These are phyloP conservation scores for Coprinellus aureogranulatus DNA, from an alignment of 768 basidiomycete species.

Conservation along the genomic window DNA sequence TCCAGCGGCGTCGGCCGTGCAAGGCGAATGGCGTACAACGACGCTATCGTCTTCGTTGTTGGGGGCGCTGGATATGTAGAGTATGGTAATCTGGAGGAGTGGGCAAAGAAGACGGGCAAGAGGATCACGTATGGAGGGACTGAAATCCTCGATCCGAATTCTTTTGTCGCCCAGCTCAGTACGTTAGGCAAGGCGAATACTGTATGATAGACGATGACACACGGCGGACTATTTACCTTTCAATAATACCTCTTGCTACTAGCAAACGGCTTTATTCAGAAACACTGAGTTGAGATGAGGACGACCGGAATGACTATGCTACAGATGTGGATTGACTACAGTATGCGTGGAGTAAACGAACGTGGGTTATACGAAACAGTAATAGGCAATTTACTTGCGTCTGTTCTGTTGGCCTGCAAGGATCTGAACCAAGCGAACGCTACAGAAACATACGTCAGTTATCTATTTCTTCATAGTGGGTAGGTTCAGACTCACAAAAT, in stretches of 20 bases:
- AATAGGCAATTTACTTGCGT: constrained; percentile 41
- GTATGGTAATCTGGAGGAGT: constrained; percentile 94
- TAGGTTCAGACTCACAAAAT: constrained; percentile 64
- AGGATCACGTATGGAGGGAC: constrained; percentile 93
- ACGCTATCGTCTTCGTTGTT: constrained; percentile 90
- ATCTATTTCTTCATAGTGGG: neutral
- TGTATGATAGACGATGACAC: neutral
- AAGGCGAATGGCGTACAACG: constrained; percentile 73
- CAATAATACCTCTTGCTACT: no score
- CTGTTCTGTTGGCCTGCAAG: constrained; percentile 64
- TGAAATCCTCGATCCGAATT: constrained; percentile 87
- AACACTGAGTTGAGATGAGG: no score
- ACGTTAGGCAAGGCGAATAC: constrained; percentile 53
- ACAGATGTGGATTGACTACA: neutral
- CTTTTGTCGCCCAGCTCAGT: constrained; percentile 74
- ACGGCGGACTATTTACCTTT: no score
- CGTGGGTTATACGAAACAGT: neutral
- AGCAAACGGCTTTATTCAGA: no score
- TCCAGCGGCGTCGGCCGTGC: constrained; percentile 40
- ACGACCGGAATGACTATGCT: neutral
- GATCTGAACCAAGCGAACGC: constrained; percentile 79
- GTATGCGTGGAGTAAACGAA: neutral
- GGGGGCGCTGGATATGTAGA: constrained; percentile 98
- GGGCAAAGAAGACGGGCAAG: constrained; percentile 81
- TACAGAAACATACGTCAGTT: constrained; percentile 23